Conservation (phyloP, 805 yeast species). For the Myxozyma melibiosi region DNA sequence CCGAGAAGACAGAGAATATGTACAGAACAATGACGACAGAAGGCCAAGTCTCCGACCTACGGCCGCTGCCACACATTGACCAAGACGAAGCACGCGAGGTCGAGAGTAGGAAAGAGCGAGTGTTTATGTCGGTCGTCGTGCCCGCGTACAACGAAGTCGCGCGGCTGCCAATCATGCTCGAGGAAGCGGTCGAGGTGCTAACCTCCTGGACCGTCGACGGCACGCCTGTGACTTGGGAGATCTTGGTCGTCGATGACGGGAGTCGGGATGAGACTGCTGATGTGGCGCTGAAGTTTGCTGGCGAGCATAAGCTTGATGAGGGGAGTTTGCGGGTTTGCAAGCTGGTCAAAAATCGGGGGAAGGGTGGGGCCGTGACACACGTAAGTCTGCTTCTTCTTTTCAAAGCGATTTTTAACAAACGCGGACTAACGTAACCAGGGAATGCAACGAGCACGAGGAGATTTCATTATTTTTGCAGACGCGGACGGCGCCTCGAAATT, state of each 20-base stretch:
- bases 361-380: conserved; percentile 95
- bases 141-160: conserved; percentile 92
- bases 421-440: conserved; percentile 48
- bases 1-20: conserved; percentile 19
- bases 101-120: conserved; percentile 33
- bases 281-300: conserved; percentile 65
- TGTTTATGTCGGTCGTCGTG: conserved; percentile 73
- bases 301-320: conserved; percentile 47
- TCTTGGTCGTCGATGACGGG: conserved; percentile 89
- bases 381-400: conserved; percentile 12
- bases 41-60: conserved; percentile 5
- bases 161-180: conserved; percentile 70
- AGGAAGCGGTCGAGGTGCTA: conserved; percentile 51
- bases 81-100: background rate
- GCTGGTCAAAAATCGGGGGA: conserved; percentile 79
- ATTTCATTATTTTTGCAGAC: conserved; percentile 82
- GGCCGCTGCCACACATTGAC: conserved; percentile 4
- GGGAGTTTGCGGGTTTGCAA: conserved; percentile 70
- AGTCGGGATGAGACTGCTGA: conserved; percentile 77
- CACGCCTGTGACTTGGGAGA: conserved; percentile 58
- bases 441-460: conserved; percentile 70
- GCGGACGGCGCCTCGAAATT: conserved; percentile 96
- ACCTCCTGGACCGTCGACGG: conserved; percentile 29
- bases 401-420: too few species aligned
- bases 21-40: conserved; percentile 9